Conservation (phyloP, 768 basidiomycete genomes). For the Candolleomyces eurysporus region DNA sequence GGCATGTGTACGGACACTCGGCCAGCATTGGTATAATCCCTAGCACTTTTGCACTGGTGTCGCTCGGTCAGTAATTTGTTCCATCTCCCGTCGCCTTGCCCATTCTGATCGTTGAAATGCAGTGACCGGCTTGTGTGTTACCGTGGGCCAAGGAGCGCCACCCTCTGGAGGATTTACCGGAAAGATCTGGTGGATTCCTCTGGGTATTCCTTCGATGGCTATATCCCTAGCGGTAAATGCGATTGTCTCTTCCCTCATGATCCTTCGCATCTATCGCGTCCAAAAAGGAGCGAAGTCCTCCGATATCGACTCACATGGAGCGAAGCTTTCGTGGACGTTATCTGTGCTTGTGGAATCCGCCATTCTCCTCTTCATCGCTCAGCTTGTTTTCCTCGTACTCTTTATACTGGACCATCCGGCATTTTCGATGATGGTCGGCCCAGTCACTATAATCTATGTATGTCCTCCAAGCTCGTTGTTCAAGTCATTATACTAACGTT, state of each 20-base stretch:
- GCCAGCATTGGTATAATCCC: not conserved
- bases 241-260: not conserved
- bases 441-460: not conserved
- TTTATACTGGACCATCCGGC: not conserved
- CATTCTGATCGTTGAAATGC: not conserved
- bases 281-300: not conserved
- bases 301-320: not conserved
- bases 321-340: not conserved
- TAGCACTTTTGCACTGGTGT: not conserved
- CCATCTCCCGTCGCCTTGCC: too few species aligned
- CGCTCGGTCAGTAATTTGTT: not conserved
- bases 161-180: not conserved
- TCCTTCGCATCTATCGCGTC: not conserved
- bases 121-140: not conserved
- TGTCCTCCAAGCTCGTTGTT: not conserved
- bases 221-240: not conserved
- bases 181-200: not conserved
- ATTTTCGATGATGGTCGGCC: not conserved
- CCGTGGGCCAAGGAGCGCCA: not conserved
- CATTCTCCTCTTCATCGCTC: not conserved
- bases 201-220: not conserved
- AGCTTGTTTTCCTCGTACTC: not conserved
- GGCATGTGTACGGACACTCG: not conserved
- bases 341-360: slow-evolving; percentile 1
- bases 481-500: not conserved